These are phyloP conservation scores for Aristolochia fimbriata DNA, from an alignment of 164 flowering plant genomes.

Conservation along the genomic window DNA sequence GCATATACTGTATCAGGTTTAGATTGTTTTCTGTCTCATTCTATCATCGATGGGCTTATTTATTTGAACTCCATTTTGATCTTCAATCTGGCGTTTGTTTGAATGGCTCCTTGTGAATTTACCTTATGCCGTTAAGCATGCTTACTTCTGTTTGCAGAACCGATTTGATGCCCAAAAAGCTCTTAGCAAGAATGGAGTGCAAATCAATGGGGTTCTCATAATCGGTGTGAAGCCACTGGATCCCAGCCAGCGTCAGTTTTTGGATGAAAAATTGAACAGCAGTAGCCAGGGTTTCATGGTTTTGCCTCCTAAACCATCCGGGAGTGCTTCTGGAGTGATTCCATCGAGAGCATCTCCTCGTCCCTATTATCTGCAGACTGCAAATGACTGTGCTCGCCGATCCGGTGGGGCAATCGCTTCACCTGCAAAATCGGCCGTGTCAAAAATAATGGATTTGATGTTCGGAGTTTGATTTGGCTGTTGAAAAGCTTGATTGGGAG, in stretches of 20 bases:
- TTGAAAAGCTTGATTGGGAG: neutral
- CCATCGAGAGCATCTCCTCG: constrained; percentile 27
- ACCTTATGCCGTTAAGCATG: too few species aligned
- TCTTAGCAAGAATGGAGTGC: constrained; percentile 75
- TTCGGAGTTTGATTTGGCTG: constrained; percentile 53
- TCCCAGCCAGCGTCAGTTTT: constrained; percentile 57
- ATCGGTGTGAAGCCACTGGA: constrained; percentile 89
- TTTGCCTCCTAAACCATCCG: constrained; percentile 42
- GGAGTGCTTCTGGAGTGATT: constrained; percentile 29
- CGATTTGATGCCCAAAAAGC: constrained; percentile 89
- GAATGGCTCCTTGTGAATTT: too few species aligned
- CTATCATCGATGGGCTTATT: too few species aligned
- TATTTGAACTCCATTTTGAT: too few species aligned
- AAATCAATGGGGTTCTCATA: constrained; percentile 72
- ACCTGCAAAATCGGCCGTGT: constrained; percentile 73
- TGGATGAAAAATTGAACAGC: constrained; percentile 49
- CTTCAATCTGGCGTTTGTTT: neutral
- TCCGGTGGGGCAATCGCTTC: constrained; percentile 71
- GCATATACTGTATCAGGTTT: constrained; percentile 93
- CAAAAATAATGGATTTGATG: constrained; percentile 81
- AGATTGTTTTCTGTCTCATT: constrained; percentile 5
- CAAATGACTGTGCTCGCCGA: constrained; percentile 28
- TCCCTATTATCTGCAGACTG: constrained; percentile 51
- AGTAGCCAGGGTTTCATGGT: constrained; percentile 70
- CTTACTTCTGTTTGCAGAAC: constrained; percentile 30